Conservation (phyloP, 352 stramenopile species). For the Phytophthora niederhauseri region DNA sequence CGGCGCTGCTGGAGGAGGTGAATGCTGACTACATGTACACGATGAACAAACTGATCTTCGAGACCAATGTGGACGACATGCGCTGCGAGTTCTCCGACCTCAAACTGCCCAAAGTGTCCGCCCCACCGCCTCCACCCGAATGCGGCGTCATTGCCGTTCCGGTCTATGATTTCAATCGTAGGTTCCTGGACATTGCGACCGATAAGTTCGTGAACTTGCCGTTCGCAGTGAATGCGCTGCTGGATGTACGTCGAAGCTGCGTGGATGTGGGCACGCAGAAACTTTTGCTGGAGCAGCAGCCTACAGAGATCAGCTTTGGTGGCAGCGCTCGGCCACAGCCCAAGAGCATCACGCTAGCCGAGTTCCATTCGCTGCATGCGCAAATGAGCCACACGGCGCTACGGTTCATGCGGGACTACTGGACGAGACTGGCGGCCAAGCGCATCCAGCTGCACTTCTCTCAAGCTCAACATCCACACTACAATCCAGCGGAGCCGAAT, state of each 20-base stretch:
- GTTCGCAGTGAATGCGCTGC: conserved; percentile 72
- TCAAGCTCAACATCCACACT: conserved; percentile 53
- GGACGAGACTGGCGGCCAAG: conserved; percentile 74
- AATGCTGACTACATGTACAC: conserved; percentile 92
- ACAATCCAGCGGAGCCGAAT: conserved; percentile 72
- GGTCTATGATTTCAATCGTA: conserved; percentile 73
- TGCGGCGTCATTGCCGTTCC: conserved; percentile 62
- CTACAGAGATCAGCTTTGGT: conserved; percentile 69
- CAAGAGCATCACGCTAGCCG: conserved; percentile 75
- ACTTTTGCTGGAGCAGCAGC: conserved; percentile 77
- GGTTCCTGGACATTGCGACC: conserved; percentile 60
- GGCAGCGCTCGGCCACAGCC: conserved; percentile 24
- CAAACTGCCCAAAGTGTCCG: conserved; percentile 37
- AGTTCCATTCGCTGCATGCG: conserved; percentile 71
- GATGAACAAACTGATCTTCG: conserved; percentile 95
- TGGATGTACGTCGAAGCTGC: conserved; percentile 76
- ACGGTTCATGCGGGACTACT: conserved; percentile 81
- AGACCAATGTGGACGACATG: conserved; percentile 73
- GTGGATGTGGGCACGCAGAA: conserved; percentile 62
- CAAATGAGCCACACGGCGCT: conserved; percentile 77
- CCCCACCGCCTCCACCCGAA: conserved; percentile 35
- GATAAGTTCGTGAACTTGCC: conserved; percentile 75
- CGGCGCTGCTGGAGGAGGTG: conserved; percentile 86
- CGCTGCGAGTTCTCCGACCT: conserved; percentile 62
- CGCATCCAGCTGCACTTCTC: conserved; percentile 73